phyloP scores from a whole-genome alignment of 768 basidiomycete species.

The Mycena alexandri region DNA sequence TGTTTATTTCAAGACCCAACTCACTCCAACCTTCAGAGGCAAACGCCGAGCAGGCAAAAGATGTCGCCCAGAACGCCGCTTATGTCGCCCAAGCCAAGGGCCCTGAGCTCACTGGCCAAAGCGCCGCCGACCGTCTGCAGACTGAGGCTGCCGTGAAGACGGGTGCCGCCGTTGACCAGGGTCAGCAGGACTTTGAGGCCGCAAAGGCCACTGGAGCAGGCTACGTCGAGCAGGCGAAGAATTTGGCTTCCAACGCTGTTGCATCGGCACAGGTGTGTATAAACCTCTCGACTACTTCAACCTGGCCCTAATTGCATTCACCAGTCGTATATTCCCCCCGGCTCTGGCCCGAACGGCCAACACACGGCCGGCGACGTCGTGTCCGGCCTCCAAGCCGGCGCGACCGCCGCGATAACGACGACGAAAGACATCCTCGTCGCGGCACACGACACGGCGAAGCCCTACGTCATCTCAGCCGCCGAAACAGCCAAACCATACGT shows the following conservation, averaged over 20 bases:
- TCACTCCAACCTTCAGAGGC: slow-evolving; percentile 37
- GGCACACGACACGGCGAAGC: slow-evolving; percentile 43
- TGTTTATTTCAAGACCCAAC: neutral
- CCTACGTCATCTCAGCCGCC: slow-evolving; percentile 41
- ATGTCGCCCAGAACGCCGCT: slow-evolving; percentile 66
- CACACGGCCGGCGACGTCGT: slow-evolving; percentile 41
- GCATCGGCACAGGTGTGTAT: slow-evolving; percentile 59
- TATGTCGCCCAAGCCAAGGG: slow-evolving; percentile 60
- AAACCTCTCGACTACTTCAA: neutral
- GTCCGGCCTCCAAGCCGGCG: slow-evolving; percentile 50
- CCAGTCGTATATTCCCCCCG: slow-evolving; percentile 40
- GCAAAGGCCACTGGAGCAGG: slow-evolving; percentile 59
- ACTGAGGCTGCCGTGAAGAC: slow-evolving; percentile 55
- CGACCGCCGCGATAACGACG: slow-evolving; percentile 45
- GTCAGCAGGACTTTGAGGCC: slow-evolving; percentile 62
- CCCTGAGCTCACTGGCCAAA: slow-evolving; percentile 44
- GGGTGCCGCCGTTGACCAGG: slow-evolving; percentile 68
- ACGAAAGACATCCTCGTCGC: slow-evolving; percentile 45
- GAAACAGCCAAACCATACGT: slow-evolving; percentile 41
- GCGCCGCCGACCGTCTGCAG: slow-evolving; percentile 54
- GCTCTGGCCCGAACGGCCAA: slow-evolving; percentile 29
- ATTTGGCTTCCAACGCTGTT: slow-evolving; percentile 56
- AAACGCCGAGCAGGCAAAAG: slow-evolving; percentile 59
- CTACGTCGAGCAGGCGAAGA: slow-evolving; percentile 70
- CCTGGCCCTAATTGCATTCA: neutral